These are phyloP conservation scores for Aspergillus pseudoterreus DNA, from an alignment of 2,329 filamentous ascomycete species.

Conservation along the genomic window DNA sequence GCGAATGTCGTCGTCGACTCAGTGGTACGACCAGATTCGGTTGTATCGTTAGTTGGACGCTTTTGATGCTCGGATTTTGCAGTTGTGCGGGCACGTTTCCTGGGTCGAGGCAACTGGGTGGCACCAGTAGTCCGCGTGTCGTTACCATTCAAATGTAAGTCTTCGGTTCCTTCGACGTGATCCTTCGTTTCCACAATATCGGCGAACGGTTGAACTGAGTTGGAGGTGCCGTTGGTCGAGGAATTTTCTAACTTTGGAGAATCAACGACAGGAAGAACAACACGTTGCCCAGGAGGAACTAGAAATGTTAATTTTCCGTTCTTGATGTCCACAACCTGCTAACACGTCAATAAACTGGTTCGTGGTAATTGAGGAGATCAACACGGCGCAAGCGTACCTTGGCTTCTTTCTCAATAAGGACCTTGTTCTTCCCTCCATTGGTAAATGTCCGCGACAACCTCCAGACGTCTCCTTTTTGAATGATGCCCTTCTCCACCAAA, in stretches of 20 bases:
- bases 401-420: slow-evolving; percentile 42
- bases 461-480: slow-evolving; percentile 41
- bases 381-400: slow-evolving; percentile 26
- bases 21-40: not conserved
- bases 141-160: not conserved
- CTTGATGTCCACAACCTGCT: slow-evolving; percentile 33
- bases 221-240: not conserved
- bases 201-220: not conserved
- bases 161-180: too few relatives aligned
- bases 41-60: not conserved
- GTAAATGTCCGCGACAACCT: slow-evolving; percentile 30
- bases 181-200: too few relatives aligned
- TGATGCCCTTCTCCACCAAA: slow-evolving; percentile 32
- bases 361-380: not conserved
- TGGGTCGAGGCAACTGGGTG: not conserved
- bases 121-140: not conserved
- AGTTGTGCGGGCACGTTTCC: not conserved
- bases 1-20: not conserved
- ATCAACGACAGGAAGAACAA: slow-evolving; percentile 25
- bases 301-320: slow-evolving; percentile 32
- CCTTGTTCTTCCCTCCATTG: slow-evolving; percentile 13
- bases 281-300: slow-evolving; percentile 36
- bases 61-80: not conserved
- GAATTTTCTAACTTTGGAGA: not conserved
- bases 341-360: not conserved